These are phyloP conservation scores for Phalaenopsis equestris DNA, from an alignment of 106 monocot genomes.

Conservation along the genomic window DNA sequence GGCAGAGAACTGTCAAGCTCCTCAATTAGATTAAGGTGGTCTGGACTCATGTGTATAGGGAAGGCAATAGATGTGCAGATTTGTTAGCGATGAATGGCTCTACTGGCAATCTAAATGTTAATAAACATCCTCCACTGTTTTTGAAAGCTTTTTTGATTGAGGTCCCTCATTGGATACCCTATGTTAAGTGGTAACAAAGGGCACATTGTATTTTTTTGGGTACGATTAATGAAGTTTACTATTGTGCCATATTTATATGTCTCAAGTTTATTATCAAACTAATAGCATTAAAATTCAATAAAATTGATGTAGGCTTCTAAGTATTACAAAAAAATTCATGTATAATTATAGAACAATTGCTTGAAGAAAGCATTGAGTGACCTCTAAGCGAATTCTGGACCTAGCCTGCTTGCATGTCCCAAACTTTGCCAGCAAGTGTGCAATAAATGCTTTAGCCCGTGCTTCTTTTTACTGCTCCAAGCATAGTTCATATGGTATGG, in stretches of 20 bases:
- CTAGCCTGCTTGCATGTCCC: constrained; percentile 44
- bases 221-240: too few relatives aligned
- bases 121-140: too few relatives aligned
- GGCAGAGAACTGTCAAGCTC: too few relatives aligned
- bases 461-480: constrained; percentile 41
- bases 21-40: too few relatives aligned
- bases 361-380: constrained; percentile 34
- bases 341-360: constrained; percentile 38
- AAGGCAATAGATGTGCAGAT: too few relatives aligned
- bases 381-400: constrained; percentile 49
- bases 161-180: too few relatives aligned
- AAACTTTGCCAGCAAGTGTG: constrained; percentile 35
- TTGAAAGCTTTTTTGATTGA: too few relatives aligned
- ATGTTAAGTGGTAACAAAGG: too few relatives aligned
- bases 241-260: neutral
- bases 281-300: neutral
- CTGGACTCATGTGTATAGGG: too few relatives aligned
- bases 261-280: neutral
- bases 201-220: too few relatives aligned
- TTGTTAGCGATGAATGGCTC: too few relatives aligned
- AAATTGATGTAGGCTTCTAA: neutral
- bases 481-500: constrained; percentile 59
- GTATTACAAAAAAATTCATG: neutral
- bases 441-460: constrained; percentile 63
- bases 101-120: too few relatives aligned